phyloP scores from a whole-genome alignment of 306 rosid genomes.

The Cicer pinnatifidum region DNA sequence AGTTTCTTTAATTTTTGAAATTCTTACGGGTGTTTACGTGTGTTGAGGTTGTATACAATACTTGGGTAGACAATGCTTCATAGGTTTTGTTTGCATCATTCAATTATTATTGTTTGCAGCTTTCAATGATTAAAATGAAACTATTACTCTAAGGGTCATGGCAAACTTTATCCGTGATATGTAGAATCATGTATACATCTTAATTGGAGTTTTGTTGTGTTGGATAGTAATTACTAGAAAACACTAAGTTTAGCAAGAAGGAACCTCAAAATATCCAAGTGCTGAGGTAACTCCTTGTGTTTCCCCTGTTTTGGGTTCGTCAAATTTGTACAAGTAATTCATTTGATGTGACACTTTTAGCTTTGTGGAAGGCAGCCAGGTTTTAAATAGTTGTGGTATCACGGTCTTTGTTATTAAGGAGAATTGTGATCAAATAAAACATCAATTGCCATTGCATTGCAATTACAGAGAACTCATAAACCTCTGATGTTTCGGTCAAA shows the following conservation, averaged over 20 bases:
- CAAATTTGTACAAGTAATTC: background rate
- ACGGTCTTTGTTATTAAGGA: background rate
- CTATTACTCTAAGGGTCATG: background rate
- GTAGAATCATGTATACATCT: background rate
- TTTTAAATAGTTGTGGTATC: background rate
- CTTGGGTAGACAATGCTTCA: background rate
- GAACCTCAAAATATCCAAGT: background rate
- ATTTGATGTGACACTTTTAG: constrained; percentile 7
- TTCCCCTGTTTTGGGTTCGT: constrained; percentile 1
- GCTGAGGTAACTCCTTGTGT: background rate
- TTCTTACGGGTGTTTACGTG: too few species aligned
- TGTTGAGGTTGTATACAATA: too few species aligned
- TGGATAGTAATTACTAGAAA: background rate
- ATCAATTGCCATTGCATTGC: background rate
- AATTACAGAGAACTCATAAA: background rate
- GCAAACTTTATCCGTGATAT: background rate
- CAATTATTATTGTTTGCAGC: background rate
- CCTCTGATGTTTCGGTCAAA: background rate
- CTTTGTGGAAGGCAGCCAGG: background rate
- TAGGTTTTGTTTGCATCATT: background rate
- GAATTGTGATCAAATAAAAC: background rate
- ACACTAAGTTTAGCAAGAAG: background rate
- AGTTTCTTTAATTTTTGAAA: too few species aligned
- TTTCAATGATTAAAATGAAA: background rate
- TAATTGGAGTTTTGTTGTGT: background rate